Evolutionary conservation across 805 yeast species (phyloP).

Genomic region (Pichia californica): DNA sequence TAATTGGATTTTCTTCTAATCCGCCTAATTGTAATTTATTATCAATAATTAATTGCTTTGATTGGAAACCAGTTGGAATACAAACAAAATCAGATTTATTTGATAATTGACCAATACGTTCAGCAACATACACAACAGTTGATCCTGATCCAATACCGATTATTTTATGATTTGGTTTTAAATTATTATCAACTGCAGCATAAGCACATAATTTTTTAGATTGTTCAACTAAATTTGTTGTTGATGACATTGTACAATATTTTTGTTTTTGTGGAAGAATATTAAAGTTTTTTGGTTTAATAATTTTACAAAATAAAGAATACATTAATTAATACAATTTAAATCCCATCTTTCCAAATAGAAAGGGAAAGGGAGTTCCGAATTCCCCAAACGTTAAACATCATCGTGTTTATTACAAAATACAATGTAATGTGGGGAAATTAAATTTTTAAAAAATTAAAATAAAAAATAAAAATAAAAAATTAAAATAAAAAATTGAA

Average conservation of each 20-base stretch:
- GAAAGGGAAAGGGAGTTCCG: too few relatives aligned
- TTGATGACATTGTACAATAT: conserved; percentile 10
- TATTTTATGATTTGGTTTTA: conserved; percentile 60
- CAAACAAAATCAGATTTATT: conserved; percentile 58
- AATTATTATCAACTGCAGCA: conserved; percentile 84
- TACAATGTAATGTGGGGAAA: neutral
- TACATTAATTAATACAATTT: too few relatives aligned
- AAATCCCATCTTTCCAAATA: too few relatives aligned
- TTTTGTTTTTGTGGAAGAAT: too few relatives aligned
- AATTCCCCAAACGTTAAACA: too few relatives aligned
- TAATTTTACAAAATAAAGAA: too few relatives aligned
- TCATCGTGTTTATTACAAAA: too few relatives aligned
- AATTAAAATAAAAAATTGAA: too few relatives aligned
- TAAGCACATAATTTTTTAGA: conserved; percentile 91
- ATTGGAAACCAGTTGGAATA: conserved; percentile 96
- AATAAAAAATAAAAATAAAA: neutral
- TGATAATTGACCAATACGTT: conserved; percentile 69
- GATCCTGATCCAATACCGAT: conserved; percentile 97
- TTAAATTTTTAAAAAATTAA: neutral
- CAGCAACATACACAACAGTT: conserved; percentile 96
- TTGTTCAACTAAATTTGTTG: conserved; percentile 46
- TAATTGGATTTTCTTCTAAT: conserved; percentile 72
- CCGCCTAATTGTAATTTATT: conserved; percentile 75
- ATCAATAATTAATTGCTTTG: conserved; percentile 74
- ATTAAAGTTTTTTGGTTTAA: too few relatives aligned